These are phyloP conservation scores for Stachybotrys elegans DNA, from an alignment of 2,329 filamentous ascomycete genomes.

Conservation along the genomic window DNA sequence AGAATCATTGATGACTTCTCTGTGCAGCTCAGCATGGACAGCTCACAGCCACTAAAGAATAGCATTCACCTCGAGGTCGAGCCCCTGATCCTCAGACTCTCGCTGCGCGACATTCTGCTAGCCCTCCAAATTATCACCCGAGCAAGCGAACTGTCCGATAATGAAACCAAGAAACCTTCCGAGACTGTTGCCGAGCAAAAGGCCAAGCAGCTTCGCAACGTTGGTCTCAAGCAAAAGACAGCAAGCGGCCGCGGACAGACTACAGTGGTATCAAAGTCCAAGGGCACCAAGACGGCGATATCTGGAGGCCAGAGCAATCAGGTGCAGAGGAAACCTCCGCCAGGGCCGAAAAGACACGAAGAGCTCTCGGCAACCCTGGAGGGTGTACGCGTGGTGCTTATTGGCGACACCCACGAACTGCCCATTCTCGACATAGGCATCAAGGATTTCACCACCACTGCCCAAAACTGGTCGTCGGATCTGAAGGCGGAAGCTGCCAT, in stretches of 20 bases:
- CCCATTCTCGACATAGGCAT: slow-evolving; percentile 92
- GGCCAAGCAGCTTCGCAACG: slow-evolving; percentile 45
- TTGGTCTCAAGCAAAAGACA: slow-evolving; percentile 49
- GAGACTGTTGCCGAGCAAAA: slow-evolving; percentile 45
- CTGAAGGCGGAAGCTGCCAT: slow-evolving; percentile 86
- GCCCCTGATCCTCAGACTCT: slow-evolving; percentile 83
- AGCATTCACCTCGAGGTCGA: slow-evolving; percentile 86
- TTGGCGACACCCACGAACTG: slow-evolving; percentile 92
- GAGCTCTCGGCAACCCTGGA: slow-evolving; percentile 82
- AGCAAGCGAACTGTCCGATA: slow-evolving; percentile 79
- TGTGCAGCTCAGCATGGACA: slow-evolving; percentile 81
- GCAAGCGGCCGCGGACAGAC: slow-evolving; percentile 53
- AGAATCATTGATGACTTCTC: slow-evolving; percentile 97
- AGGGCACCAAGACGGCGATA: slow-evolving; percentile 29
- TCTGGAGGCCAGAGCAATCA: background rate
- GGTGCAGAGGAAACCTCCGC: background rate
- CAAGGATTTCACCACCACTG: slow-evolving; percentile 79
- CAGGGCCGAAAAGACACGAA: slow-evolving; percentile 46
- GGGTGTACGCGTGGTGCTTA: slow-evolving; percentile 85
- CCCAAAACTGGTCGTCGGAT: slow-evolving; percentile 85
- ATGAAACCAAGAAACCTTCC: slow-evolving; percentile 42
- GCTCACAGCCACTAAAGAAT: slow-evolving; percentile 55
- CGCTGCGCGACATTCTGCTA: slow-evolving; percentile 88
- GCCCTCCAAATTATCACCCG: slow-evolving; percentile 89
- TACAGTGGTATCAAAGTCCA: slow-evolving; percentile 35